Evolutionary conservation across 2,329 filamentous ascomycete genomes (phyloP), one percentile per base, ranked within the genome.

Genomic region (Raffaelea arxii): DNA sequence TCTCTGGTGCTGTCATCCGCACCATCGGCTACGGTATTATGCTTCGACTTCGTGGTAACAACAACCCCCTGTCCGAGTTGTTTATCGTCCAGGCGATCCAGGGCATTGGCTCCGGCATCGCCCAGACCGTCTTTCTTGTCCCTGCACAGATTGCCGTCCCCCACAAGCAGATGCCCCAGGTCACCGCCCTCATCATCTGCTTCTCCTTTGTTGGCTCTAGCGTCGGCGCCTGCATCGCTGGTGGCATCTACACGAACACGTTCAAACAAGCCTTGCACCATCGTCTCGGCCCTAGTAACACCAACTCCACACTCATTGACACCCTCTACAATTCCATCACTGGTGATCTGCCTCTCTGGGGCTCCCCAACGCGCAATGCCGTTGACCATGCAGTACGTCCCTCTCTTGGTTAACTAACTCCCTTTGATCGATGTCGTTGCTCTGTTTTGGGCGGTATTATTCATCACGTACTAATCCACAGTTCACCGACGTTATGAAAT

Each of bases 1-100:
- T 74, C 21, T 49, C 57, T 4, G 70, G 67, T 4, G 59, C 63
- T 2, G 46, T 61, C 2, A 52, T 75, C 25, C 67, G 70, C 11
- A 54, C 71, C 10, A 52, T 74, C 25, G 71, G 72, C 5, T 74
- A 74, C 48, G 70, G 69, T 4, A 53, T 72, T 25, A 75, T 75
- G 71, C 61, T 74, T 25, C 63, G 71, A 3, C 62, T 74, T 9
- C 65, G 70, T 4, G 68, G 40, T 58, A 66, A 44, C 63, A 53
- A 61, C 32, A 72, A 68, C 54, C 65, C 65, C 4, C 51, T 59
- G 0, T 66, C 60, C 7, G 71, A 75, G 55, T 59, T 74, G 1
- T 70, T 72, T 51, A 51, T 67, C 23, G 66, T 72, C 2, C 71
- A 75, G 52, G 55, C 67, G 24, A 59, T 74, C 10, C 71, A 75